These are phyloP conservation scores for Wallacemonas collosoma DNA, from an alignment of 208 protist genomes.

Conservation along the genomic window DNA sequence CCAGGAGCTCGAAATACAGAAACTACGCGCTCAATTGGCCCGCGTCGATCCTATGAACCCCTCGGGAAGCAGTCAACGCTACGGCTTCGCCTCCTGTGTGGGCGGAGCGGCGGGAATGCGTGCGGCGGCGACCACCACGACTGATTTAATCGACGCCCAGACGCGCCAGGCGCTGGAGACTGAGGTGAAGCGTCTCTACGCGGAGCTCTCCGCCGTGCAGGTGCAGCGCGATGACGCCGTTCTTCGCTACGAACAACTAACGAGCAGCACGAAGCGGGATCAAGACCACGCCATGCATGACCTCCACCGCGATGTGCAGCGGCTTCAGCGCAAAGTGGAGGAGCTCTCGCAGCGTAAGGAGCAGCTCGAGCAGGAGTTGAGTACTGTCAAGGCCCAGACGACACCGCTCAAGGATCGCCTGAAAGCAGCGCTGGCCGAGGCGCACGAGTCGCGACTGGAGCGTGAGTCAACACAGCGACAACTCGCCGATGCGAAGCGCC, in stretches of 20 bases:
- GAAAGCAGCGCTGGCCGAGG: slow-evolving; percentile 20
- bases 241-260: slow-evolving; percentile 72
- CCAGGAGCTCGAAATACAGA: slow-evolving; percentile 69
- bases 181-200: slow-evolving; percentile 78
- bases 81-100: neutral
- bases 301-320: slow-evolving; percentile 34
- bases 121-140: slow-evolving; percentile 32
- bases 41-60: slow-evolving; percentile 45
- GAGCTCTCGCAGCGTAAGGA: slow-evolving; percentile 26
- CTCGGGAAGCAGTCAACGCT: slow-evolving; percentile 17
- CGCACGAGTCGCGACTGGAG: slow-evolving; percentile 22
- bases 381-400: slow-evolving; percentile 18
- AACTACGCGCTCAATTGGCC: slow-evolving; percentile 73
- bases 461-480: slow-evolving; percentile 24
- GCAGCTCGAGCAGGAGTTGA: slow-evolving; percentile 29
- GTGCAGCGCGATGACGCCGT: slow-evolving; percentile 72
- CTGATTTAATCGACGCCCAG: slow-evolving; percentile 69
- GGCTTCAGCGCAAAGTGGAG: slow-evolving; percentile 29
- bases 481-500: slow-evolving; percentile 34
- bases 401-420: slow-evolving; percentile 24
- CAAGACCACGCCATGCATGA: slow-evolving; percentile 43
- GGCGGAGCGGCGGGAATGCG: neutral
- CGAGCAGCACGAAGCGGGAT: slow-evolving; percentile 45
- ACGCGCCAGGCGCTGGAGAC: slow-evolving; percentile 64
- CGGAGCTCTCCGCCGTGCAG: slow-evolving; percentile 58